These are phyloP conservation scores for Olyra latifolia DNA, from an alignment of 176 grass and related monocot species.

Conservation along the genomic window DNA sequence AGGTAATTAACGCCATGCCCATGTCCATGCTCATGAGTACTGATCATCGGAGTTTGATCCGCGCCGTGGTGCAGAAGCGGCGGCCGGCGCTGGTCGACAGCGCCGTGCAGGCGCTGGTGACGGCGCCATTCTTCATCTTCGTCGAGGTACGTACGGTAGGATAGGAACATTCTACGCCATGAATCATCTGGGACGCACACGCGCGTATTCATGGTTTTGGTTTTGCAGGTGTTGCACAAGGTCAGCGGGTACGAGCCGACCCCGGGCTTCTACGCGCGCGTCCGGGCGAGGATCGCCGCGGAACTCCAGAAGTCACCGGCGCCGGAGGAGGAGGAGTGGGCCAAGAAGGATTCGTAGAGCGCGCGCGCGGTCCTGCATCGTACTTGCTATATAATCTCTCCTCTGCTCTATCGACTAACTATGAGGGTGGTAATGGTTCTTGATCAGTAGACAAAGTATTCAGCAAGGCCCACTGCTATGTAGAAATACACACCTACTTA, in stretches of 20 bases:
- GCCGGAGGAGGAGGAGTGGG: not conserved
- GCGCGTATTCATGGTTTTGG: not conserved
- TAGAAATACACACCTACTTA: too few relatives aligned
- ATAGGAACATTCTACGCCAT: too few relatives aligned
- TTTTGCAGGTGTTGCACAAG: slow-evolving; percentile 12
- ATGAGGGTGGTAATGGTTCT: too few relatives aligned
- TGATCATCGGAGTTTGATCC: not conserved
- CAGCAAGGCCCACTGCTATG: too few relatives aligned
- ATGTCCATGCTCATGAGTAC: too few relatives aligned
- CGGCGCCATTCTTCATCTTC: slow-evolving; percentile 7
- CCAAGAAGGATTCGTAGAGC: not conserved
- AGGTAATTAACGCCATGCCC: not conserved
- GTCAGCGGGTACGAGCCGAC: not conserved
- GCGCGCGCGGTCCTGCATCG: too few relatives aligned
- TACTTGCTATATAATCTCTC: too few relatives aligned
- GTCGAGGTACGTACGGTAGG: not conserved
- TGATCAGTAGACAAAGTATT: too few relatives aligned
- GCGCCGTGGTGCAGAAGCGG: not conserved
- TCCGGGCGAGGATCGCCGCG: not conserved
- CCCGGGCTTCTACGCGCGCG: slow-evolving; percentile 5
- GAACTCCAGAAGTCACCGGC: not conserved
- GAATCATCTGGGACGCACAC: not conserved
- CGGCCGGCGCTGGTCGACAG: not conserved
- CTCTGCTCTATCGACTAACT: too few relatives aligned
- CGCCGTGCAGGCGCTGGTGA: not conserved